phyloP scores from a whole-genome alignment of 495 filamentous ascomycete genomes.

The Neurospora sp. region DNA sequence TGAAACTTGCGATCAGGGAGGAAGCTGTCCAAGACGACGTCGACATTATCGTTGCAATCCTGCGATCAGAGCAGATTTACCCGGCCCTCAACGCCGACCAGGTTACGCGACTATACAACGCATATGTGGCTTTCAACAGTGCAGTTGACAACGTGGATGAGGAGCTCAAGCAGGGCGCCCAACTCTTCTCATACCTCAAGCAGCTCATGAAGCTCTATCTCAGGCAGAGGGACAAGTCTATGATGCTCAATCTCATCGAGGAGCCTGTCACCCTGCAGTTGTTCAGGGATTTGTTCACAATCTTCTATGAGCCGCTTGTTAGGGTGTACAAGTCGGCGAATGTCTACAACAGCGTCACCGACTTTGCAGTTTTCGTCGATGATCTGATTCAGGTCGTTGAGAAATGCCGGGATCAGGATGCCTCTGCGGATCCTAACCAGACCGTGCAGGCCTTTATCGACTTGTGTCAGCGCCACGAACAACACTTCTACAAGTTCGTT shows the following conservation, averaged over 20 bases:
- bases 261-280: conserved; percentile 88
- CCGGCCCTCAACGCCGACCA: conserved; percentile 63
- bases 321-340: conserved; percentile 98
- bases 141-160: conserved; percentile 86
- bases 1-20: conserved; percentile 62
- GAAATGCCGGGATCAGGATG: conserved; percentile 80
- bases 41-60: conserved; percentile 75
- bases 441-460: conserved; percentile 99
- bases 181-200: conserved; percentile 89
- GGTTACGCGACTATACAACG: conserved; percentile 77
- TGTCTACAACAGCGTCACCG: conserved; percentile 91
- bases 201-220: conserved; percentile 89
- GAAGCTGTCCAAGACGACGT: conserved; percentile 61
- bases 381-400: conserved; percentile 86
- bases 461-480: conserved; percentile 86
- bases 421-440: conserved; percentile 90
- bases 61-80: conserved; percentile 61
- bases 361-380: conserved; percentile 87
- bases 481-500: conserved; percentile 97
- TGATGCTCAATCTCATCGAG: conserved; percentile 94
- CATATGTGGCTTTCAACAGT: conserved; percentile 93
- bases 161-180: conserved; percentile 76
- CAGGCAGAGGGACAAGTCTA: conserved; percentile 84
- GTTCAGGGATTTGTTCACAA: conserved; percentile 93
- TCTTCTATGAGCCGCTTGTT: conserved; percentile 96